phyloP scores from a whole-genome alignment of 805 yeast genomes.

The Jamesozyma jinghongensis region DNA sequence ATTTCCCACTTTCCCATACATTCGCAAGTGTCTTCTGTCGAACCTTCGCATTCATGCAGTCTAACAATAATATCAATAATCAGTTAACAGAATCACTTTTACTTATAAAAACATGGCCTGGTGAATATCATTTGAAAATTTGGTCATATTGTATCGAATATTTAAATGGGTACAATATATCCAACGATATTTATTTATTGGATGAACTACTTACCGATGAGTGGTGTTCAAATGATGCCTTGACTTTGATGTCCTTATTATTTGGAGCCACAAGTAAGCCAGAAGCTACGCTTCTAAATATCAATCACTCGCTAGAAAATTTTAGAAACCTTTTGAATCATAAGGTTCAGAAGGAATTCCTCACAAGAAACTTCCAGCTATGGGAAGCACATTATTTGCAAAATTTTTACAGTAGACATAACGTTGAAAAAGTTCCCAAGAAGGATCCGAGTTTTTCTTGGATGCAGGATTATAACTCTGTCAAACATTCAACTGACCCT shows the following conservation, averaged over 20 bases:
- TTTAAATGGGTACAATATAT: constrained; percentile 7
- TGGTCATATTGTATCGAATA: constrained; percentile 12
- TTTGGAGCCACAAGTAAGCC: constrained; percentile 11
- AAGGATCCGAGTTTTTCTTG: background rate
- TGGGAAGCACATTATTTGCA: background rate
- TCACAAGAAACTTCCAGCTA: background rate
- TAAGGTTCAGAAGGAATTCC: background rate
- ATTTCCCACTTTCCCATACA: too few relatives aligned
- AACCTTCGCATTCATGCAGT: background rate
- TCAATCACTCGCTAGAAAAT: background rate
- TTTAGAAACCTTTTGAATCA: constrained; percentile 1
- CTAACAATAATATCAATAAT: background rate
- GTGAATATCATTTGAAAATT: constrained; percentile 1
- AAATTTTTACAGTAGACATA: background rate
- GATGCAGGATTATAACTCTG: background rate
- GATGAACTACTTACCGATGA: constrained; percentile 9
- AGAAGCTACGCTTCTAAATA: background rate
- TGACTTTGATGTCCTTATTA: constrained; percentile 14
- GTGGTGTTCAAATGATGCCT: constrained; percentile 3
- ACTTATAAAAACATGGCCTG: background rate
- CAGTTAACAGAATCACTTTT: background rate
- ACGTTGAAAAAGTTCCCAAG: background rate
- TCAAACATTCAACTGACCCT: background rate
- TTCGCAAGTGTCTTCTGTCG: too few relatives aligned
- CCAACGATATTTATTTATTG: background rate